phyloP scores from a whole-genome alignment of 164 flowering plant genomes.

The Euptelea pleiosperma region DNA sequence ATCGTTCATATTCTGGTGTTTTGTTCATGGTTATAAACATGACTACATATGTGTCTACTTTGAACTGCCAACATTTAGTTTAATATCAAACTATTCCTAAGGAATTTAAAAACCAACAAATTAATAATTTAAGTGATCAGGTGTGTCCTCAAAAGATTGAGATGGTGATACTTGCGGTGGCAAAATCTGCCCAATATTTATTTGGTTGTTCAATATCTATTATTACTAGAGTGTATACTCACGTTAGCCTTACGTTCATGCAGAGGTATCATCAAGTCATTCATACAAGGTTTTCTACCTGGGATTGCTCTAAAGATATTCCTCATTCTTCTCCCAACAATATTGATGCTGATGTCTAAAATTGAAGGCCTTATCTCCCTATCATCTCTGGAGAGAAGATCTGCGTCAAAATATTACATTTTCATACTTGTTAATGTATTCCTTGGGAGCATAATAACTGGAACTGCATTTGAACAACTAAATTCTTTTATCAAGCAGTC shows the following conservation, averaged over 20 bases:
- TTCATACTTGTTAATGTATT: constrained; percentile 80
- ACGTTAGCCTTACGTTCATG: constrained; percentile 15
- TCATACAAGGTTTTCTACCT: constrained; percentile 89
- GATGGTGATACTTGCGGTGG: too few species aligned
- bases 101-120: too few species aligned
- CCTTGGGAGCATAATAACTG: constrained; percentile 81
- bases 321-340: constrained; percentile 64
- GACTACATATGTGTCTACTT: too few species aligned
- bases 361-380: constrained; percentile 65
- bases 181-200: background rate
- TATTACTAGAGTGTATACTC: background rate
- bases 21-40: too few species aligned
- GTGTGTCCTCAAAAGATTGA: too few species aligned
- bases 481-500: constrained; percentile 62
- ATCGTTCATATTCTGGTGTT: too few species aligned
- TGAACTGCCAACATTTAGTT: too few species aligned
- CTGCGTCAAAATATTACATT: constrained; percentile 69
- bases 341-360: constrained; percentile 89
- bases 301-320: constrained; percentile 87
- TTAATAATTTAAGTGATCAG: too few species aligned
- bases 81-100: too few species aligned
- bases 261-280: constrained; percentile 61
- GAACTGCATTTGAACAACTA: constrained; percentile 85
- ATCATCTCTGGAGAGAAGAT: constrained; percentile 73
- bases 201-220: background rate